These are phyloP conservation scores for Flaveria robusta DNA, from an alignment of 129 eudicot species.

Conservation along the genomic window DNA sequence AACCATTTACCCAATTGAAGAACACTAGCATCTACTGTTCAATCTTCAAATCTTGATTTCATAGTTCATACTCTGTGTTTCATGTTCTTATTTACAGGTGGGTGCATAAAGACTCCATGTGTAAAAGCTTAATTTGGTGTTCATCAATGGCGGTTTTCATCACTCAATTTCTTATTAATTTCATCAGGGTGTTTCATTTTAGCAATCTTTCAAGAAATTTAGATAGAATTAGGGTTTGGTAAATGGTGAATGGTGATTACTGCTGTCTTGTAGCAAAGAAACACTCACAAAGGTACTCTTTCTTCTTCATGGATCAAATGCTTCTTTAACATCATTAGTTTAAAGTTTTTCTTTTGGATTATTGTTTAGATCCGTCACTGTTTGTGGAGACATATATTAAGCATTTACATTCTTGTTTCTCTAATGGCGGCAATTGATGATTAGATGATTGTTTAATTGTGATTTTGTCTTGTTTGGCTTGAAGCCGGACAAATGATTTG, in stretches of 20 bases:
- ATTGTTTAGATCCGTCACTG: slow-evolving; percentile 32
- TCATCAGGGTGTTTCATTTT: slow-evolving; percentile 33
- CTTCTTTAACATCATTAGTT: slow-evolving; percentile 16
- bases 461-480: slow-evolving; percentile 34
- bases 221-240: slow-evolving; percentile 21
- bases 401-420: slow-evolving; percentile 18
- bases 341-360: slow-evolving; percentile 24
- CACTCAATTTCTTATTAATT: slow-evolving; percentile 24
- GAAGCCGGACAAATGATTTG: slow-evolving; percentile 38
- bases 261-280: slow-evolving; percentile 35
- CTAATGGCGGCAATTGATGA: slow-evolving; percentile 46
- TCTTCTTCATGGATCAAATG: slow-evolving; percentile 18
- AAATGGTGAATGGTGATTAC: slow-evolving; percentile 34
- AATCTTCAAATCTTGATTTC: slow-evolving; percentile 24
- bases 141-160: no score
- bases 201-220: not conserved
- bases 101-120: not conserved
- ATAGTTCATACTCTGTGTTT: not conserved
- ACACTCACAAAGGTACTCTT: slow-evolving; percentile 42
- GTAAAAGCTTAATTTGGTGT: slow-evolving; percentile 10
- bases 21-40: not conserved
- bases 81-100: no score
- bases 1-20: slow-evolving; percentile 7
- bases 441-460: slow-evolving; percentile 38
- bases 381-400: slow-evolving; percentile 3